Evolutionary conservation across 257 asterid genomes (phyloP), one percentile per base, ranked within the genome.

Genomic region (Jacaranda copaia): DNA sequence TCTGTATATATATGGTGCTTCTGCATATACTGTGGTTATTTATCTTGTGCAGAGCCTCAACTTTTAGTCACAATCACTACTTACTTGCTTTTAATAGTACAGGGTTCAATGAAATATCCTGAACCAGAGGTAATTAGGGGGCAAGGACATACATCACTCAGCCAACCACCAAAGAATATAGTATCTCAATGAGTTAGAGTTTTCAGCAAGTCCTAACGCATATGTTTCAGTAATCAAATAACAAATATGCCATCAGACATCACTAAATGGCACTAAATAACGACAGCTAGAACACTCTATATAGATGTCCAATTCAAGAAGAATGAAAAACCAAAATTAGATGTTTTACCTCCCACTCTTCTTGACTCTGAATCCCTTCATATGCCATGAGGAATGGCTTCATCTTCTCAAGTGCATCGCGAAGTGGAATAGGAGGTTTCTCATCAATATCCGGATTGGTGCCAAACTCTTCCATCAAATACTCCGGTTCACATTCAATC

Each of bases 401-500:
- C 89, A 87, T 73, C 89, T 95, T 95, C 87, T 93, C 97, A 25
- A 95, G 90, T 40, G 97, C 96, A 56, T 90, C 98, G 5, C 87
- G 85, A 8, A 95, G 94, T 68, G 97, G 62, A 69, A 90, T 89
- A 8, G 92, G 96, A 77, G 97, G 94, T 63, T 87, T 88, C 83
- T 93, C 98, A 72, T 95, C 97, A 63, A 95, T 91, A 84, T 93
- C 98, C 0, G 99, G 99, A 77, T 91, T 93, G 19, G 85, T 83
- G 74, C 86, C 92, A 81, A 93, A 93, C 53, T 91, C 93, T 76
- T 83, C 98, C 96, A 93, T 88, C 78, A 89, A 9, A 77, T 75
- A 96, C 89, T 96, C 99, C 0, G 94, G 97, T 48, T 93, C 98
- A 62, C 97, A 91, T 77, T 96, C 99, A 77, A 93, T 80, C 99